Evolutionary conservation across 2,329 filamentous ascomycete genomes (phyloP).

Genomic region (Fusarium lyarnte): DNA sequence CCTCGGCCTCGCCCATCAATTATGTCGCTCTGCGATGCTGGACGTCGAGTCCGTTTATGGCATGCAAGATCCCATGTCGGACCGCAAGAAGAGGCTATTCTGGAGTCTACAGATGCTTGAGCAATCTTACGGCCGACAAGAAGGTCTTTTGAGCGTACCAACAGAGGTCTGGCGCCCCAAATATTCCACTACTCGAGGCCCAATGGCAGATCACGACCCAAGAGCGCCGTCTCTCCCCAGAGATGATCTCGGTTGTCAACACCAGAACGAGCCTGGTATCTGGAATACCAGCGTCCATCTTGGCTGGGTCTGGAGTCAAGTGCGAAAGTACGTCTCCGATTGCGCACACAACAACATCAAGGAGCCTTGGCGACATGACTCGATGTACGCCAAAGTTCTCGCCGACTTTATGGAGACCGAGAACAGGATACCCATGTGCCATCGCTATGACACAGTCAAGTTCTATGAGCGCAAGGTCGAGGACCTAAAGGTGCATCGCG

Average conservation of each 20-base stretch:
- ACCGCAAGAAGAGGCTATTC: slow-evolving; percentile 60
- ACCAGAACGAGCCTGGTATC: slow-evolving; percentile 55
- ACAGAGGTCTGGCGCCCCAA: slow-evolving; percentile 54
- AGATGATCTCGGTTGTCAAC: slow-evolving; percentile 56
- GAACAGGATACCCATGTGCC: slow-evolving; percentile 59
- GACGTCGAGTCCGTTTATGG: slow-evolving; percentile 55
- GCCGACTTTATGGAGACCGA: slow-evolving; percentile 63
- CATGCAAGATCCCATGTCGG: slow-evolving; percentile 46
- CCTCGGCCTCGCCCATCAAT: slow-evolving; percentile 59
- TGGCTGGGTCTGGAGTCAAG: slow-evolving; percentile 62
- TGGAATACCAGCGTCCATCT: slow-evolving; percentile 61
- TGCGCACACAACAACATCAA: slow-evolving; percentile 58
- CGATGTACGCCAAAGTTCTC: slow-evolving; percentile 59
- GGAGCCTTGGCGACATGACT: slow-evolving; percentile 63
- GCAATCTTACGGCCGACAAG: slow-evolving; percentile 59
- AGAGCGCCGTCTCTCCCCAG: slow-evolving; percentile 54
- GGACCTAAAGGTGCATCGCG: slow-evolving; percentile 55
- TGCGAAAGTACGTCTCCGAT: slow-evolving; percentile 57
- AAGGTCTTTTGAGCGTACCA: slow-evolving; percentile 53
- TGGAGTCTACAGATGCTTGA: slow-evolving; percentile 63
- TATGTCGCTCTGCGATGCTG: slow-evolving; percentile 61
- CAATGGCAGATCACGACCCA: slow-evolving; percentile 42
- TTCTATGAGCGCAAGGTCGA: slow-evolving; percentile 60
- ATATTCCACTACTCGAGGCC: slow-evolving; percentile 39
- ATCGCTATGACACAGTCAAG: slow-evolving; percentile 62